Conservation (phyloP, 805 yeast species). For the Candida tammaniensis region DNA sequence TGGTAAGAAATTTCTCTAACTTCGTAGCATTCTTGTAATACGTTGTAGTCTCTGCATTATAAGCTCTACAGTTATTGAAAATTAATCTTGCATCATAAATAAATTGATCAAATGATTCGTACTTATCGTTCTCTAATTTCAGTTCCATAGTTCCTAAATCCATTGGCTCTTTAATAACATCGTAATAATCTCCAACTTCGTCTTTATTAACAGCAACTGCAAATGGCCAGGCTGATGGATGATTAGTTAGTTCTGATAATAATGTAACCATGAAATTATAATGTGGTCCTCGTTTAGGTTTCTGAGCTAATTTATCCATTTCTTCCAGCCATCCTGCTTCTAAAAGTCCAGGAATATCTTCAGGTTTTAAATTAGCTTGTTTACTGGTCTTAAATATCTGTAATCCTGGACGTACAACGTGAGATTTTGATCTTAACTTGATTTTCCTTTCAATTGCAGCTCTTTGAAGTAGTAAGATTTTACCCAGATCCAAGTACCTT, state of each 20-base stretch:
- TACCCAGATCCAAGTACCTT: conserved; percentile 84
- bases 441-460: conserved; percentile 89
- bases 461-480: conserved; percentile 80
- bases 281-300: conserved; percentile 93
- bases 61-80: conserved; percentile 86
- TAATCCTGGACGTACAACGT: conserved; percentile 79
- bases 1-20: conserved; percentile 82
- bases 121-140: conserved; percentile 87
- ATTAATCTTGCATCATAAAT: conserved; percentile 83
- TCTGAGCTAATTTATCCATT: conserved; percentile 94
- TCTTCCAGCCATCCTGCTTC: conserved; percentile 99
- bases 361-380: conserved; percentile 62
- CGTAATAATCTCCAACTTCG: conserved; percentile 95
- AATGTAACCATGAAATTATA: conserved; percentile 89
- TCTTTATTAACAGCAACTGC: conserved; percentile 87
- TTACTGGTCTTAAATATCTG: conserved; percentile 56
- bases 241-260: conserved; percentile 84
- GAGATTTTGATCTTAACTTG: conserved; percentile 72
- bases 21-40: conserved; percentile 93
- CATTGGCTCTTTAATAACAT: conserved; percentile 97
- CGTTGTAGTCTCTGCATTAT: conserved; percentile 92
- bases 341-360: conserved; percentile 78
- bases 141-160: conserved; percentile 94
- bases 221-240: conserved; percentile 98
- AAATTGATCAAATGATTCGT: conserved; percentile 87